phyloP scores from a whole-genome alignment of 331 rosid species.

The Malus hybrid region DNA sequence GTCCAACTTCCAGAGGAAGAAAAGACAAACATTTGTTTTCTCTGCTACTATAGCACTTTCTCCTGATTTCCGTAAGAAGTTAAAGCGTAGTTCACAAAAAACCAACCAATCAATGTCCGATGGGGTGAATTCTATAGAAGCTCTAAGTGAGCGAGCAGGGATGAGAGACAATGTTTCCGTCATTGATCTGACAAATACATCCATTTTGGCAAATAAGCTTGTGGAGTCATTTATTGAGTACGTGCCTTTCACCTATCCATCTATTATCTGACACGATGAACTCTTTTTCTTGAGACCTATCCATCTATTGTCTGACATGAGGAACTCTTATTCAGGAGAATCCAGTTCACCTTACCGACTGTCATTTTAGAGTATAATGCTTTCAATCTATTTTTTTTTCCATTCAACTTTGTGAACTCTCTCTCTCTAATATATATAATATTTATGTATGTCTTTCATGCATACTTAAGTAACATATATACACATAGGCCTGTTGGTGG shows the following conservation, averaged over 20 bases:
- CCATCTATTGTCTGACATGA: not conserved
- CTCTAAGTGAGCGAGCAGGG: constrained; percentile 84
- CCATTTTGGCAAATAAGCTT: constrained; percentile 69
- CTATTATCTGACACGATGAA: constrained; percentile 11
- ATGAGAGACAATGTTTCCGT: constrained; percentile 83
- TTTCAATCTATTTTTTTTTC: not conserved
- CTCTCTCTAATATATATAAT: too few relatives aligned
- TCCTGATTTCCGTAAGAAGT: constrained; percentile 86
- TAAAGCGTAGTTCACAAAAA: constrained; percentile 54
- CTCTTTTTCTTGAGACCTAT: constrained; percentile 2
- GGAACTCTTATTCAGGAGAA: constrained; percentile 12
- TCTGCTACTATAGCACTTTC: constrained; percentile 92
- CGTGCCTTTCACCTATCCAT: constrained; percentile 15
- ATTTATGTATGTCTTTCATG: not conserved
- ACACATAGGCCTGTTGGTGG: not conserved
- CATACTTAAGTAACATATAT: not conserved
- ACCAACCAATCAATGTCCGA: constrained; percentile 47
- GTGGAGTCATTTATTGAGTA: constrained; percentile 95
- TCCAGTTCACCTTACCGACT: not conserved
- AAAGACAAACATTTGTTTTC: constrained; percentile 92
- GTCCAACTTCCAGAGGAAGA: constrained; percentile 73
- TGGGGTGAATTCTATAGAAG: constrained; percentile 75
- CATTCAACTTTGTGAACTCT: not conserved
- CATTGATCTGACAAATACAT: constrained; percentile 81
- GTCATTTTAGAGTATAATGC: not conserved